Conservation (phyloP, 2,329 filamentous ascomycete species). For the Scorias spongiosa region DNA sequence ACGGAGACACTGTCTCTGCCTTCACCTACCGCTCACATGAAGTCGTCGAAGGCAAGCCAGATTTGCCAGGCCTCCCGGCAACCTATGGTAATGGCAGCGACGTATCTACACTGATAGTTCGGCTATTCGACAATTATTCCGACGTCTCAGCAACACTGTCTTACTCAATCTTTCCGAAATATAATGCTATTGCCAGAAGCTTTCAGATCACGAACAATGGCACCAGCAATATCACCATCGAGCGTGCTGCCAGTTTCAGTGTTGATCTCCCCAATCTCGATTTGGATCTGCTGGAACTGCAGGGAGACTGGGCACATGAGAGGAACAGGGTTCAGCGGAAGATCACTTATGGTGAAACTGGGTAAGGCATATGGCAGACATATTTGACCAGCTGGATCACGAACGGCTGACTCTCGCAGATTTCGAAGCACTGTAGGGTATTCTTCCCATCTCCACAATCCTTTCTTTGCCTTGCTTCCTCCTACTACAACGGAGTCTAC, state of each 20-base stretch:
- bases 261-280: conserved; percentile 46
- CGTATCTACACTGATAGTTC: conserved; percentile 43
- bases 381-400: neutral
- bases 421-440: conserved; percentile 48
- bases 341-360: conserved; percentile 38
- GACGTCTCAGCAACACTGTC: conserved; percentile 42
- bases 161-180: conserved; percentile 48
- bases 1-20: conserved; percentile 43
- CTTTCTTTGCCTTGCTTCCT: conserved; percentile 43
- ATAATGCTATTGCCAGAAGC: conserved; percentile 47
- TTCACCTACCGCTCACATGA: conserved; percentile 44
- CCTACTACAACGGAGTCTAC: conserved; percentile 44
- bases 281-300: conserved; percentile 45
- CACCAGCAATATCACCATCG: conserved; percentile 35
- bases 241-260: conserved; percentile 45
- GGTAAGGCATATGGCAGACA: neutral
- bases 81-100: conserved; percentile 42
- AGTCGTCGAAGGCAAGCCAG: conserved; percentile 41
- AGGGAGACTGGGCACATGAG: conserved; percentile 49
- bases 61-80: conserved; percentile 40
- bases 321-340: conserved; percentile 38
- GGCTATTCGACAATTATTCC: conserved; percentile 44
- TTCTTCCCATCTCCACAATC: conserved; percentile 49
- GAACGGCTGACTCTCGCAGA: conserved; percentile 17
- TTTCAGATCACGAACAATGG: conserved; percentile 47